Conservation (phyloP, 2,329 filamentous ascomycete species). For the Metarhizium album region DNA sequence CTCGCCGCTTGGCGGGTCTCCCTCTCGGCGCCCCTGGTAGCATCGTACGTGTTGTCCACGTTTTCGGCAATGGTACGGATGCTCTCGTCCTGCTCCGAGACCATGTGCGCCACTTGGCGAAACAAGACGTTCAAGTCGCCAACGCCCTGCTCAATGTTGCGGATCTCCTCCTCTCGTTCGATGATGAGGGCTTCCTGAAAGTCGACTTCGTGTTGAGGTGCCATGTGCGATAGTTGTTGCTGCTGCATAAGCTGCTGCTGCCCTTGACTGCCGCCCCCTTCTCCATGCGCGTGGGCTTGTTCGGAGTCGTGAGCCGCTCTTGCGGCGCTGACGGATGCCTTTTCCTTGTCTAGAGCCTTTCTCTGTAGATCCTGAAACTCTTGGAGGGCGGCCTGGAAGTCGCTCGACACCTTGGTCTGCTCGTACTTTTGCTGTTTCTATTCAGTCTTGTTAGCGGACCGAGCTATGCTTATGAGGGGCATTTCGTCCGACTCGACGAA, state of each 20-base stretch:
- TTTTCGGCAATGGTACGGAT: conserved; percentile 85
- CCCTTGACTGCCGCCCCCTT: conserved; percentile 13
- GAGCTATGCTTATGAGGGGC: neutral
- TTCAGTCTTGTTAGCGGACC: neutral
- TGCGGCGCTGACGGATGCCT: conserved; percentile 72
- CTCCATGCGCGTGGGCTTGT: neutral
- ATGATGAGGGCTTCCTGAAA: conserved; percentile 94
- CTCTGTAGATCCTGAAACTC: conserved; percentile 93
- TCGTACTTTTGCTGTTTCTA: conserved; percentile 94
- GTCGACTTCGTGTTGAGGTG: conserved; percentile 88
- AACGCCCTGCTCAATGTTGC: conserved; percentile 94
- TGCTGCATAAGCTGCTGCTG: conserved; percentile 41
- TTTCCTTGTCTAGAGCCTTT: conserved; percentile 82
- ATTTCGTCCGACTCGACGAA: conserved; percentile 28
- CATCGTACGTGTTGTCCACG: conserved; percentile 69
- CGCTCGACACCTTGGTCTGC: conserved; percentile 85
- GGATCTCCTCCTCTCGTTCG: conserved; percentile 92
- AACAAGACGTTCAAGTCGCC: conserved; percentile 94
- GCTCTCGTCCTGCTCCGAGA: conserved; percentile 78
- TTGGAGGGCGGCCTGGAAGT: conserved; percentile 78
- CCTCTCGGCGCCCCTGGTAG: conserved; percentile 74
- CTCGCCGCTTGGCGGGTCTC: conserved; percentile 78
- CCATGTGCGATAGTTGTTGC: conserved; percentile 67
- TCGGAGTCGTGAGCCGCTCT: conserved; percentile 65
- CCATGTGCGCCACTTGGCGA: conserved; percentile 94